These are phyloP conservation scores for Neckera pumila DNA, from an alignment of 225 moss, liverwort and hornwort species.

Conservation along the genomic window DNA sequence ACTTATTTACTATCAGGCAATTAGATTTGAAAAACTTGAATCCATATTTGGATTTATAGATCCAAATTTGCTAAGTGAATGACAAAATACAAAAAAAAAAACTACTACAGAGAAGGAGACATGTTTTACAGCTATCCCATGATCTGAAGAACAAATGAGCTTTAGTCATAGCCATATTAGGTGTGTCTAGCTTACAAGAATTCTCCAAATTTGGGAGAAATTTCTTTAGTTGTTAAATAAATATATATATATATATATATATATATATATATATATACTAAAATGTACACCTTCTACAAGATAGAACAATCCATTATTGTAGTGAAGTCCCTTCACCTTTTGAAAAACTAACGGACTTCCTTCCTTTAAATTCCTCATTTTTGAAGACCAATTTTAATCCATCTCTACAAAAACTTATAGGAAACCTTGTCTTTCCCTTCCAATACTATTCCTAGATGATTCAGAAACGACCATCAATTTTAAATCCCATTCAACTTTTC, in stretches of 20 bases:
- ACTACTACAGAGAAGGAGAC: fast-evolving
- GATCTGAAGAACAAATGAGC: not conserved
- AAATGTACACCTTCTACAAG: not conserved
- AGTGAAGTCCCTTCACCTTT: not conserved
- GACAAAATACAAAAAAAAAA: not conserved
- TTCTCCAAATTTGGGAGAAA: not conserved
- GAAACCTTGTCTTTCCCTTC: not conserved
- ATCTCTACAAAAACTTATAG: not conserved
- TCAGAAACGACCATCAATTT: too few relatives aligned
- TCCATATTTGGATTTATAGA: not conserved
- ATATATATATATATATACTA: too few relatives aligned
- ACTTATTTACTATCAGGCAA: too few relatives aligned
- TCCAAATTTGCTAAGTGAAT: too few relatives aligned
- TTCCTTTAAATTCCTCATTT: not conserved
- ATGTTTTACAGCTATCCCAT: fast-evolving
- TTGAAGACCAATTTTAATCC: not conserved
- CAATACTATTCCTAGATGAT: too few relatives aligned
- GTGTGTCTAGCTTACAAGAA: not conserved
- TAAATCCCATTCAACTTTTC: too few relatives aligned
- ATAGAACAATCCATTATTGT: not conserved
- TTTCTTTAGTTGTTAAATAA: not conserved
- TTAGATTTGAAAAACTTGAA: not conserved
- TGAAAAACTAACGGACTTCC: too few relatives aligned
- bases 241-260: too few relatives aligned
- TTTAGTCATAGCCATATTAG: fast-evolving